Percentiles rank a stretch among this genome's conserved stretches.
These are phyloP conservation scores for Emergomyces africanus DNA, from an alignment of 2,329 filamentous ascomycete genomes.

Conservation along the genomic window DNA sequence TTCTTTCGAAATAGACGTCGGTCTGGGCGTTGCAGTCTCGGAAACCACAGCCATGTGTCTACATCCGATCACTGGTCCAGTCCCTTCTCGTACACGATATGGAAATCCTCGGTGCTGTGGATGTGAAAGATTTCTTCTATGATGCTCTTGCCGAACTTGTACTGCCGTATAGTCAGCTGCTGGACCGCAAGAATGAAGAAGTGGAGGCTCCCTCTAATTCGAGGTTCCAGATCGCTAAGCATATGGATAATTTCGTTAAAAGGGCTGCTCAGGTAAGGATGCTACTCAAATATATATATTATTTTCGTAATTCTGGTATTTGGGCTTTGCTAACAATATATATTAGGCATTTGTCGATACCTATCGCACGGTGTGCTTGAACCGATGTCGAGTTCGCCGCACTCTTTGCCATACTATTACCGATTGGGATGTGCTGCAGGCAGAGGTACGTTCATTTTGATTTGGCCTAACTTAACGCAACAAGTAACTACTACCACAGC, in stretches of 20 bases:
- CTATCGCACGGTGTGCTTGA: slow-evolving; percentile 75
- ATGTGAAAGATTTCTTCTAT: slow-evolving; percentile 63
- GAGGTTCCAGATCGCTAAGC: slow-evolving; percentile 56
- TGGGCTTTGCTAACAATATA: slow-evolving; percentile 20
- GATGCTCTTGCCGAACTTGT: slow-evolving; percentile 69
- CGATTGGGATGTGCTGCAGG: slow-evolving; percentile 74
- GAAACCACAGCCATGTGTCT: slow-evolving; percentile 71
- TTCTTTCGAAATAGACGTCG: slow-evolving; percentile 1
- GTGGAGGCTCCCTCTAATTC: slow-evolving; percentile 63
- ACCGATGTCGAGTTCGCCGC: slow-evolving; percentile 76
- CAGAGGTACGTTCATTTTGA: slow-evolving; percentile 43
- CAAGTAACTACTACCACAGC: not conserved
- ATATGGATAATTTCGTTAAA: slow-evolving; percentile 57
- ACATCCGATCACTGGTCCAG: slow-evolving; percentile 68
- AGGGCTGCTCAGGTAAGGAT: slow-evolving; percentile 35
- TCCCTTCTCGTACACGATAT: slow-evolving; percentile 61
- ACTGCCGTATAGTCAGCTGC: slow-evolving; percentile 55
- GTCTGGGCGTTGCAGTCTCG: slow-evolving; percentile 36
- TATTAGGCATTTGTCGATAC: slow-evolving; percentile 65
- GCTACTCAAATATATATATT: not conserved
- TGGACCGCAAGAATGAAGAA: slow-evolving; percentile 62
- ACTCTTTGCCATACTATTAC: slow-evolving; percentile 73
- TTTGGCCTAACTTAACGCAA: not conserved
- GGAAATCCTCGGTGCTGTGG: slow-evolving; percentile 53
- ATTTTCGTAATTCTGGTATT: not conserved